Conservation (phyloP, 23 red algal genomes). For the Gracilaria domingensis region DNA sequence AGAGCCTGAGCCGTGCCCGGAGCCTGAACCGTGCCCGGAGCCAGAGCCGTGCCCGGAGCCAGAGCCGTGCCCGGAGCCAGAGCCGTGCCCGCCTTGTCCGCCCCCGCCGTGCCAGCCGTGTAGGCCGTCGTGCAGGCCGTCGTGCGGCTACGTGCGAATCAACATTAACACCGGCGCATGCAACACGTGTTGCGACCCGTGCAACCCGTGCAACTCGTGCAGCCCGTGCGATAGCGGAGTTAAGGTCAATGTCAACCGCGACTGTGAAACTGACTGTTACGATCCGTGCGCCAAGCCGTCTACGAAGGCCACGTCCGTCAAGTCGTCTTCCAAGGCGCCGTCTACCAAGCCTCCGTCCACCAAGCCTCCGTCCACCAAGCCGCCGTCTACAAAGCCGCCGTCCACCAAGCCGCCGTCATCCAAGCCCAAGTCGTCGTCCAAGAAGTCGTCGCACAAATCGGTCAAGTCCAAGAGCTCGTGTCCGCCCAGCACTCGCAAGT, state of each 20-base stretch:
- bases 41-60: constrained; percentile 49
- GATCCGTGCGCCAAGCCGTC: constrained; percentile 34
- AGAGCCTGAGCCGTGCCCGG: constrained; percentile 29
- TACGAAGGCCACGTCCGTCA: constrained; percentile 39
- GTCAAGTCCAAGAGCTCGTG: constrained; percentile 22
- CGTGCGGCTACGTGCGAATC: constrained; percentile 31
- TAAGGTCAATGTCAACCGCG: constrained; percentile 31
- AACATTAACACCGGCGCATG: constrained; percentile 44
- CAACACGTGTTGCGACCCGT: not conserved
- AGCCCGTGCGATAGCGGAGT: constrained; percentile 20
- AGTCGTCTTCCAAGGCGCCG: constrained; percentile 32
- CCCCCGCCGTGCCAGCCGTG: no score
- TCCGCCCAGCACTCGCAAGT: constrained; percentile 12
- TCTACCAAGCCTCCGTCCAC: constrained; percentile 11
- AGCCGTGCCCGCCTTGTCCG: not conserved
- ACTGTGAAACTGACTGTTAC: not conserved
- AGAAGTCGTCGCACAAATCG: constrained; percentile 12
- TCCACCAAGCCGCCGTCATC: constrained; percentile 4
- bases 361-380: constrained; percentile 11
- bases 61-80: not conserved
- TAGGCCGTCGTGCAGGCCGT: constrained; percentile 2
- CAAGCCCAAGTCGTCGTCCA: constrained; percentile 6
- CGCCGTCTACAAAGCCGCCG: constrained; percentile 25
- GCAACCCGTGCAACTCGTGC: constrained; percentile 19
- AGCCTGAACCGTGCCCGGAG: constrained; percentile 36